Evolutionary conservation across 805 yeast genomes (phyloP).

Genomic region (Phaffomyces antillensis): DNA sequence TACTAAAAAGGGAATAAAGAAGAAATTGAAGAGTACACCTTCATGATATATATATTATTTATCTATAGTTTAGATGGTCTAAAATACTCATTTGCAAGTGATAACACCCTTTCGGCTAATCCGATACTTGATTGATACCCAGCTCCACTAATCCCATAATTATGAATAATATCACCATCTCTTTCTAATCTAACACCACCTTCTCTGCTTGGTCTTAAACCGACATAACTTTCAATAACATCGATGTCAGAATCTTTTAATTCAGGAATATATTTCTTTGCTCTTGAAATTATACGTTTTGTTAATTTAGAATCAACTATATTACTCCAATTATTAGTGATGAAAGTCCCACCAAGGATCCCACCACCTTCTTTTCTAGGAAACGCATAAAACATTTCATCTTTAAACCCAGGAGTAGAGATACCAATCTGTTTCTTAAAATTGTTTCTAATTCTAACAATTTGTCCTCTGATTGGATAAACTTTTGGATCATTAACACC

Average conservation of each 20-base stretch:
- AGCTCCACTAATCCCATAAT: slow-evolving; percentile 69
- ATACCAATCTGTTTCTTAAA: slow-evolving; percentile 25
- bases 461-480: slow-evolving; percentile 56
- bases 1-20: slow-evolving; percentile 28
- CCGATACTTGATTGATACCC: slow-evolving; percentile 75
- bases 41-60: not conserved
- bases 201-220: slow-evolving; percentile 58
- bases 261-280: slow-evolving; percentile 23
- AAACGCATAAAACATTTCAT: slow-evolving; percentile 50
- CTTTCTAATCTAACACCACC: slow-evolving; percentile 52
- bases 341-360: slow-evolving; percentile 51
- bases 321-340: slow-evolving; percentile 25
- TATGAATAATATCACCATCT: slow-evolving; percentile 43
- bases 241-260: slow-evolving; percentile 33
- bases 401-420: slow-evolving; percentile 26
- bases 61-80: slow-evolving; percentile 17
- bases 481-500: slow-evolving; percentile 40
- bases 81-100: slow-evolving; percentile 25
- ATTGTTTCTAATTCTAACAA: slow-evolving; percentile 30
- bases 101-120: slow-evolving; percentile 41
- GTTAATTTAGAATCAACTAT: slow-evolving; percentile 38
- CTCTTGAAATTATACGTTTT: slow-evolving; percentile 32
- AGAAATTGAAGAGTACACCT: slow-evolving; percentile 24
- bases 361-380: slow-evolving; percentile 74
- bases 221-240: slow-evolving; percentile 47